Base-by-base conservation (phyloP, 2,329 filamentous ascomycete species). In the Penicillium sp. region DNA sequence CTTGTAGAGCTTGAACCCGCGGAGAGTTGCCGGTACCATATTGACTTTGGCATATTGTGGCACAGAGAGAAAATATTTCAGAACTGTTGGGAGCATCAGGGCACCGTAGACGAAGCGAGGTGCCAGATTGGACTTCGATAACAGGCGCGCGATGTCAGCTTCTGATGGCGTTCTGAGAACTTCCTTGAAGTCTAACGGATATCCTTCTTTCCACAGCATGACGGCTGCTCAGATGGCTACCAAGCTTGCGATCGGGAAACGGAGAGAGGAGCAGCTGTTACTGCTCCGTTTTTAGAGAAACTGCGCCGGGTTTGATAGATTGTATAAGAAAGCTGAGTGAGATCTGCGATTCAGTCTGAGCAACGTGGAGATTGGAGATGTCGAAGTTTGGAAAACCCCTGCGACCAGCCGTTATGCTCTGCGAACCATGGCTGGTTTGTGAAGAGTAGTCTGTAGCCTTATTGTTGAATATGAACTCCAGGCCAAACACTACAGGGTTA, bases 31-130 rank as follows among this genome's bases (percentile, higher is more conserved):
- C 13, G 65, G 69, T 6, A 67, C 73, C 73, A 76, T 75, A 54
- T 65, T 56, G 44, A 75, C 67, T 21, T 67, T 53, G 35, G 58
- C 35, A n/a, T 30, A 13, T 51, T 69, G 64, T n/a, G 63, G 47
- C 8, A 66, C 41, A n/a, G 66, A 62, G 30, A 69, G 66, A 51
- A 68, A 63, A 50, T 70, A 70, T 44, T 73, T 74, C 7, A 76
- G 64, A 9, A 71, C 67, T 1, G 69, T 71, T 8, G 74, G 74
- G 7, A 76, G 66, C 73, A 74, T 73, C 19, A 74, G 63, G 5
- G 62, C 60, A 5, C 69, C 70, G 62, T 72, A 72, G 55, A 76
- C 61, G 61, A 76, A 76, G 21, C 73, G 69, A 0, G 67, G 63
- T 3, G 68, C 53, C 29, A 64, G 62, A 49, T 62, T 61, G 13